phyloP scores from a whole-genome alignment of 2,329 filamentous ascomycete species.

The Mycosphaerella sp. region DNA sequence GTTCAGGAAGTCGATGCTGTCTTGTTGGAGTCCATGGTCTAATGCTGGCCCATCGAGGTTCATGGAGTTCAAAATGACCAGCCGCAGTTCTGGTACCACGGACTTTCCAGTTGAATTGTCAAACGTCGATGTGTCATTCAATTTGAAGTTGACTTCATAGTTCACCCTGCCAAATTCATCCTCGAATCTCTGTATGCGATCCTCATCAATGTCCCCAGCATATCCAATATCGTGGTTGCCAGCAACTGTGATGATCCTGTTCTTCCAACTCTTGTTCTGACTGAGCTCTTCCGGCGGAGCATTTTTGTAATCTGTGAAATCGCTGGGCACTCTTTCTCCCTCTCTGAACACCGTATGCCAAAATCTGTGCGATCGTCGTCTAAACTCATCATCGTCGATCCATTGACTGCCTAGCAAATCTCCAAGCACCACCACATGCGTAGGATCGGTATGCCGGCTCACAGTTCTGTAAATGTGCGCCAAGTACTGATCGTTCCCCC shows the following conservation, averaged over 20 bases:
- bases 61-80: conserved; percentile 86
- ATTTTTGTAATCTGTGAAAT: conserved; percentile 30
- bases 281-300: conserved; percentile 37
- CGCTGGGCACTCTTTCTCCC: conserved; percentile 27
- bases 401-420: conserved; percentile 93
- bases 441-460: conserved; percentile 77
- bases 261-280: conserved; percentile 57
- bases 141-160: conserved; percentile 71
- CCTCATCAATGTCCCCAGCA: conserved; percentile 77
- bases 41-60: conserved; percentile 76
- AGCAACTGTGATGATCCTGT: conserved; percentile 76
- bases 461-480: conserved; percentile 84
- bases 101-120: not conserved
- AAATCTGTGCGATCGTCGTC: conserved; percentile 50
- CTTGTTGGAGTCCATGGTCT: conserved; percentile 59
- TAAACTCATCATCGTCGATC: conserved; percentile 82
- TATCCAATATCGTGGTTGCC: conserved; percentile 98
- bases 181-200: conserved; percentile 75
- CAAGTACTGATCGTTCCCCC: conserved; percentile 92
- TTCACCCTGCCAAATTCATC: conserved; percentile 78
- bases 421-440: conserved; percentile 81
- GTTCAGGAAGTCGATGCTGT: conserved; percentile 63
- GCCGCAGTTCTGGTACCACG: conserved; percentile 60
- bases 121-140: conserved; percentile 31
- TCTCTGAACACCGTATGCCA: conserved; percentile 27